Base-by-base conservation (phyloP, 768 basidiomycete species). In the Cystofilobasidium capitatum region DNA sequence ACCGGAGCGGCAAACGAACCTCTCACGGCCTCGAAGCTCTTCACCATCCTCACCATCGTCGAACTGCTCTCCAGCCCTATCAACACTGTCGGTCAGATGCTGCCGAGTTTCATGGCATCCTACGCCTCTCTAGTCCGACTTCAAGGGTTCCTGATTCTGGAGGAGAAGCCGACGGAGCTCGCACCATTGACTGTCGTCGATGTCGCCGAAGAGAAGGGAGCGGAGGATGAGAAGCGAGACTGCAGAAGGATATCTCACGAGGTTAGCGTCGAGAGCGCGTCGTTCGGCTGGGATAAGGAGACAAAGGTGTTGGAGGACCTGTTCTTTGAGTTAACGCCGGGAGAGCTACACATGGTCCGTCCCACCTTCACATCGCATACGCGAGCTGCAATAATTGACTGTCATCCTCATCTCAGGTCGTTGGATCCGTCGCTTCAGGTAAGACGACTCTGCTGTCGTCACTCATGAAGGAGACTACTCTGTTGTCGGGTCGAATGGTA, bases 381-480 rank as follows among this genome's bases (percentile, higher is more conserved):
- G 22, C 29, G n/a, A 60, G 37, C 29, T 12, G 8, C 26, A 22
- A 0, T 0, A 9, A 1, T 17, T n/a, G 0, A 2, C 14, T 42
- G 3, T 20, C 40, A 12, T 42, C 16, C 24, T 17, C n/a, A 37
- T 64, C 35, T 0, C 39, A 65, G 64, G 54, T 65, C n/a, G 64
- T 65, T 24, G 64, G 64, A 26, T 45, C 64, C 2, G 64, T 65
- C 29, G 64, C 64, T 0, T 51, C 45, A 69, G 72, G 72, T 12
- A 73, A 73, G 42, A 55, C 59, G 12, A 65, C 63, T 3, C 40
- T 73, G 40, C 60, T 73, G 10, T 62, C 70, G 42, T 31, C 71
- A 8, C 33, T 73, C 10, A 60, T 73, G 8, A 60, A 66, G 9
- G 72, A 73, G 51, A 55, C 68, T 3, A 65, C 66, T 35, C 37